A percentile compares a stretch with the other conserved stretches of the same genome.
Conservation (phyloP, 108 stramenopile species). For the Pseudonitzschia pungens region DNA sequence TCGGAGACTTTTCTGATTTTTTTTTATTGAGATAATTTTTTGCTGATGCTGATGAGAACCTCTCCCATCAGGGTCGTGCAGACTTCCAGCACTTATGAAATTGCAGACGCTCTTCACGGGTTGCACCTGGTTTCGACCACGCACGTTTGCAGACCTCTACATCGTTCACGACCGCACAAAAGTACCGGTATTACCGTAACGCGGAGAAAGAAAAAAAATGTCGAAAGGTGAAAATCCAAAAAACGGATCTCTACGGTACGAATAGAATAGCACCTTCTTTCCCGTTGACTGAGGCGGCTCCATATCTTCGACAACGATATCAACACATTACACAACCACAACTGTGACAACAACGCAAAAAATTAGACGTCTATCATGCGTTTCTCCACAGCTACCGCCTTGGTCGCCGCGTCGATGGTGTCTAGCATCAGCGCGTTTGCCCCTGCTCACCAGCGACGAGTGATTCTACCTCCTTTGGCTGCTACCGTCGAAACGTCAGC, state of each 20-base stretch:
- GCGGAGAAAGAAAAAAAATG: conserved; percentile 1
- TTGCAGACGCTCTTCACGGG: neutral
- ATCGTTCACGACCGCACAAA: conserved; percentile 2
- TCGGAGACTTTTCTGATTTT: too few relatives aligned
- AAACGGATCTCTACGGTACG: neutral
- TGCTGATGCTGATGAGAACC: neutral
- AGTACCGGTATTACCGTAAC: too few relatives aligned
- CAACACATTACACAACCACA: neutral
- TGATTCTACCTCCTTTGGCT: neutral
- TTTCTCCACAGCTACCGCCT: conserved; percentile 10
- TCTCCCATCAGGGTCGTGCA: neutral
- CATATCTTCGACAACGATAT: neutral
- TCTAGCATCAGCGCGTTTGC: conserved; percentile 11
- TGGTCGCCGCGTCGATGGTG: neutral
- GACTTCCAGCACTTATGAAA: conserved; percentile 13
- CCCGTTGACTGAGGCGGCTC: neutral
- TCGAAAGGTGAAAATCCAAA: neutral
- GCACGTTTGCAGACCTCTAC: neutral
- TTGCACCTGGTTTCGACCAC: neutral
- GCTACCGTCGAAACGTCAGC: conserved; percentile 6
- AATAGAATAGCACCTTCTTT: neutral
- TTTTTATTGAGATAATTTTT: too few relatives aligned
- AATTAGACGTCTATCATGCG: neutral
- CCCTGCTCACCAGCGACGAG: neutral
- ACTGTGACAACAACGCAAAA: neutral